phyloP scores from a whole-genome alignment of 2,329 filamentous ascomycete species.

The Volutella citrinella region DNA sequence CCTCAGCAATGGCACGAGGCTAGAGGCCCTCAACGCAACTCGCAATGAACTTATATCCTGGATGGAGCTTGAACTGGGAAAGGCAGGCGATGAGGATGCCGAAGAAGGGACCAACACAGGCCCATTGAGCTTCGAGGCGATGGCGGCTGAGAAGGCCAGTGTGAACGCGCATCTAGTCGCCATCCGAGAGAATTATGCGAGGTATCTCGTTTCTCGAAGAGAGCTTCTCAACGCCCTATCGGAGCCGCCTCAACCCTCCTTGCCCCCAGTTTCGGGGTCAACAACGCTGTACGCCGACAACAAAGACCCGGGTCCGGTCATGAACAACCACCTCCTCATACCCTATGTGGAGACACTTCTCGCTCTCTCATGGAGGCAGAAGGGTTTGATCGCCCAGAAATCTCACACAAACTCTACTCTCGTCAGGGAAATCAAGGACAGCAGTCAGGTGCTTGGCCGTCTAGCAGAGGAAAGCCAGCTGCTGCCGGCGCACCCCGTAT shows the following conservation, averaged over 20 bases:
- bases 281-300: constrained; percentile 7
- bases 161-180: constrained; percentile 40
- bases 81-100: constrained; percentile 39
- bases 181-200: constrained; percentile 53
- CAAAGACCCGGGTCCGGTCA: constrained; percentile 14
- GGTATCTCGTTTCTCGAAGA: constrained; percentile 50
- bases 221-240: constrained; percentile 42
- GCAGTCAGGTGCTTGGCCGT: constrained; percentile 48
- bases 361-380: constrained; percentile 53
- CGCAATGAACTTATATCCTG: constrained; percentile 61
- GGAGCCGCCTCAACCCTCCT: constrained; percentile 27
- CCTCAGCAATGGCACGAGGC: constrained; percentile 38
- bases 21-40: constrained; percentile 53
- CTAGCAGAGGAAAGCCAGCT: constrained; percentile 62
- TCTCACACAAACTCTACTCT: constrained; percentile 52
- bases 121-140: constrained; percentile 18
- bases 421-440: constrained; percentile 49
- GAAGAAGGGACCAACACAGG: constrained; percentile 22
- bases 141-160: constrained; percentile 19
- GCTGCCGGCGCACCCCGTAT: constrained; percentile 49
- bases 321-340: constrained; percentile 44
- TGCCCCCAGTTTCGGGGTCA: constrained; percentile 19
- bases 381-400: constrained; percentile 55
- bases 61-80: constrained; percentile 61
- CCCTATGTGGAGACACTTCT: constrained; percentile 57